These are phyloP conservation scores for Chaetomium fimeti DNA, from an alignment of 495 filamentous ascomycete species.

Conservation along the genomic window DNA sequence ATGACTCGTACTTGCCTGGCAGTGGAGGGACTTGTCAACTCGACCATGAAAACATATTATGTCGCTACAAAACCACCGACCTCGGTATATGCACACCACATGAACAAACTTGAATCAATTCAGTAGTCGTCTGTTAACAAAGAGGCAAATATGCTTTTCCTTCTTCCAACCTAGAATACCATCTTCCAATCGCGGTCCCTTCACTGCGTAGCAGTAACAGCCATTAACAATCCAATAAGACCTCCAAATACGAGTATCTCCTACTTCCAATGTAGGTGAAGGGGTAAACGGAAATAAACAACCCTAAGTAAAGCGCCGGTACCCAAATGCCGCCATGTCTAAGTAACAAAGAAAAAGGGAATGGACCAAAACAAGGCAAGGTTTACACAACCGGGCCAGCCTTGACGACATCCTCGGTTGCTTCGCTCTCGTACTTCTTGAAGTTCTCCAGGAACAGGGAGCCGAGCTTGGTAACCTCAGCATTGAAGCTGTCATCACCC, in stretches of 20 bases:
- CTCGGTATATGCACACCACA: too few species aligned
- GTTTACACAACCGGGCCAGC: slow-evolving; percentile 58
- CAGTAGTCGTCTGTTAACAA: not conserved
- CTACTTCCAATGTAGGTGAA: not conserved
- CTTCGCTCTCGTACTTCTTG: slow-evolving; percentile 45
- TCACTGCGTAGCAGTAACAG: not conserved
- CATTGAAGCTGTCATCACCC: slow-evolving; percentile 69
- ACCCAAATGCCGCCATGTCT: slow-evolving; percentile 13
- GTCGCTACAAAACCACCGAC: too few species aligned
- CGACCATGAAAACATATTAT: too few species aligned
- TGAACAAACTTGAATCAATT: too few species aligned
- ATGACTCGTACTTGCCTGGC: too few species aligned
- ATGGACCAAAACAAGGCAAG: slow-evolving; percentile 11
- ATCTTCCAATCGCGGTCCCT: not conserved
- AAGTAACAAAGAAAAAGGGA: slow-evolving; percentile 7
- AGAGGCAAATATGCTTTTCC: not conserved
- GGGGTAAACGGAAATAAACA: not conserved
- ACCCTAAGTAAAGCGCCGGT: not conserved
- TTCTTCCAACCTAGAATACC: not conserved
- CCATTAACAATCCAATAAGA: not conserved
- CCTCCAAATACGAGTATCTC: not conserved
- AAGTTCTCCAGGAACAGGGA: slow-evolving; percentile 93
- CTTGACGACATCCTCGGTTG: slow-evolving; percentile 46
- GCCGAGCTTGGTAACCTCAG: slow-evolving; percentile 86
- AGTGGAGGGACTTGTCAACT: too few species aligned